Base-by-base conservation (phyloP, 2,329 filamentous ascomycete species). In the Fusarium udum region DNA sequence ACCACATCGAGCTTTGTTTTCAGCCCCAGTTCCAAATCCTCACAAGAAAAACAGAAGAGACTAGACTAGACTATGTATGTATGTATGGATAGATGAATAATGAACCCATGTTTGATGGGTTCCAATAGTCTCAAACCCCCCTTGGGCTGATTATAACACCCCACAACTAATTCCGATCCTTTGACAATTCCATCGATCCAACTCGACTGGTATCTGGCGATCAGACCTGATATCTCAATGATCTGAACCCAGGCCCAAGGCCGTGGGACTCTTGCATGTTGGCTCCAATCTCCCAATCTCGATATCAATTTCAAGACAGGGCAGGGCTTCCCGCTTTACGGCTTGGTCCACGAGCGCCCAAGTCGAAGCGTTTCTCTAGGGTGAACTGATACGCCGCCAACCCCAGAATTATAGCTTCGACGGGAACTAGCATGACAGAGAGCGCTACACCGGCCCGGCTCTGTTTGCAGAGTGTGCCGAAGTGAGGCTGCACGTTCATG, bases 381-480 rank as follows among this genome's bases (percentile, higher is more conserved):
- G 84, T 79, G 58, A 83, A 77, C 74, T 87, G 84, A 67, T 84
- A 85, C 22, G 79, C 84, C 6, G 85, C 84, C 28, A 86, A 77
- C 4, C 79, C 84, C 46, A 91, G 74, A 6, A 87, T 82, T 22
- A 85, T 74, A 7, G 85, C 80, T 80, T 91, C 85, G 46, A 91
- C 78, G 16, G 89, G 89, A 36, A 91, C 85, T 55, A 91, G 83
- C 72, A 90, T 79, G 63, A 90, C 83, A 31, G 86, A 84, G 49
- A 92, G 81, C 73, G 87, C 87, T 34, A 91, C 79, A 4, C 84
- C 86, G 9, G 85, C 86, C 76, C 85, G 84, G 80, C 85, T 89
- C 80, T 91, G 85, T 67, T 80, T 83, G 80, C 90, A 92, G 56
- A 92, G 80, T 1, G 85, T 85, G 22, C 83, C 85, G 76, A 90